Evolutionary conservation across 1,284 basidiomycete genomes (phyloP).

Genomic region (Ceratobasidium papillatum): DNA sequence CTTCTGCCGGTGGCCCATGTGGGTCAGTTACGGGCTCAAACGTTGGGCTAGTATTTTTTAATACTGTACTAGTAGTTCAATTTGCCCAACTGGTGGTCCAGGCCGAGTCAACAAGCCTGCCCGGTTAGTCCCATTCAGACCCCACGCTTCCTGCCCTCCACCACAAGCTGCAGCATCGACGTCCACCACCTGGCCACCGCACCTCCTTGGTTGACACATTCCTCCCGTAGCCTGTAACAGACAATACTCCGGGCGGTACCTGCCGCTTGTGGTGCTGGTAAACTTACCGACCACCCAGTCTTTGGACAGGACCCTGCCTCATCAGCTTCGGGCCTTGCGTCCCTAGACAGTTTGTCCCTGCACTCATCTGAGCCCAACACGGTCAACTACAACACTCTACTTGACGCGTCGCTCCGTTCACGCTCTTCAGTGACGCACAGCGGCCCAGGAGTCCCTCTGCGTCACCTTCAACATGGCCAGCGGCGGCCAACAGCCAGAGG

Average conservation of each 20-base stretch:
- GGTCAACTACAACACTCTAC: constrained; percentile 13
- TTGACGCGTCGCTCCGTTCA: constrained; percentile 27
- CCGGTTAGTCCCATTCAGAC: constrained; percentile 10
- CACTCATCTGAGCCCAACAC: constrained; percentile 29
- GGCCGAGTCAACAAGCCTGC: constrained; percentile 14
- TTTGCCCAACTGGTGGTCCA: neutral
- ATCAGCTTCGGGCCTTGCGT: constrained; percentile 31
- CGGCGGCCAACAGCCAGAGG: constrained; percentile 21
- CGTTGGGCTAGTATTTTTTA: constrained; percentile 19
- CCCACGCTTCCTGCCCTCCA: constrained; percentile 24
- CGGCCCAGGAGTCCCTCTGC: constrained; percentile 29
- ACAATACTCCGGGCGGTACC: constrained; percentile 30
- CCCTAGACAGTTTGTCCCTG: constrained; percentile 26
- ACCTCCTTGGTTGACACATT: neutral
- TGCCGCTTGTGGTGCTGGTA: constrained; percentile 27
- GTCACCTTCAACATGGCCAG: constrained; percentile 32
- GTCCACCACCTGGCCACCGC: constrained; percentile 3
- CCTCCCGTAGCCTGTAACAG: constrained; percentile 16
- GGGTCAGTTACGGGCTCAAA: constrained; percentile 17
- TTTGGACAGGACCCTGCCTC: constrained; percentile 25
- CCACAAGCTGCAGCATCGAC: neutral
- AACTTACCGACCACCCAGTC: constrained; percentile 28
- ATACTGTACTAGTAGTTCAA: constrained; percentile 4
- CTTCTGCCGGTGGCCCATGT: constrained; percentile 38
- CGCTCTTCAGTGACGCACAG: constrained; percentile 30